Conservation (phyloP, 352 stramenopile genomes). For the Phytophthora hibernalis region DNA sequence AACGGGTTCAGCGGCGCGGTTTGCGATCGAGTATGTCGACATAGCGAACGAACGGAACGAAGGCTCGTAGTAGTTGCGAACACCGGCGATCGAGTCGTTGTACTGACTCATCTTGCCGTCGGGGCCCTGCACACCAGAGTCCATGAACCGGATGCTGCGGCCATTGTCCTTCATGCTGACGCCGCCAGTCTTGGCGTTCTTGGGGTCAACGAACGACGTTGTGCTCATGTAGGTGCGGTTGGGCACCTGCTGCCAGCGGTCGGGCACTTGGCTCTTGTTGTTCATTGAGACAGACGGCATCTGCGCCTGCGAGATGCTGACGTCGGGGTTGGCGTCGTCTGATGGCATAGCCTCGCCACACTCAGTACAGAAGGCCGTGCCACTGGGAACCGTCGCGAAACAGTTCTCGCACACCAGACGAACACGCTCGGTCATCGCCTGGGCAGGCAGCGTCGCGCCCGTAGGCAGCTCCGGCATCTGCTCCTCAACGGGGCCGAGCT, state of each 20-base stretch:
- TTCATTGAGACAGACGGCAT: conserved; percentile 88
- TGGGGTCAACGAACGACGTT: conserved; percentile 90
- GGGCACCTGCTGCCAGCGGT: conserved; percentile 86
- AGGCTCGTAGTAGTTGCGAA: conserved; percentile 89
- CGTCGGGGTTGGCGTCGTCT: conserved; percentile 75
- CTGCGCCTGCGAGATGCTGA: conserved; percentile 89
- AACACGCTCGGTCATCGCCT: conserved; percentile 64
- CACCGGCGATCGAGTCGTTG: conserved; percentile 77
- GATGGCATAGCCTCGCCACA: conserved; percentile 87
- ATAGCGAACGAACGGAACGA: conserved; percentile 92
- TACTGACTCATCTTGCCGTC: conserved; percentile 87
- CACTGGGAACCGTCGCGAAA: conserved; percentile 83
- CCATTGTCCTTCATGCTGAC: conserved; percentile 80
- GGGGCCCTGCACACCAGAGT: conserved; percentile 81
- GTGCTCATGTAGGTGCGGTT: conserved; percentile 88
- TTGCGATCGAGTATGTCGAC: conserved; percentile 90
- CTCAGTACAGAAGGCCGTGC: conserved; percentile 90
- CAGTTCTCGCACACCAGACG: conserved; percentile 91
- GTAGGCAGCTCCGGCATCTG: conserved; percentile 78
- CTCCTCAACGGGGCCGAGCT: conserved; percentile 70
- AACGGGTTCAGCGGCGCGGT: conserved; percentile 85
- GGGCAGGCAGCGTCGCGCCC: conserved; percentile 67
- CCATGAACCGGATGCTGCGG: conserved; percentile 90
- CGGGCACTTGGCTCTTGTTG: conserved; percentile 73
- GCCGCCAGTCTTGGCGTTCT: conserved; percentile 72